Evolutionary conservation across 2,329 filamentous ascomycete genomes (phyloP), one percentile per base, ranked within the genome.

Genomic region (Venturia oleaginea): DNA sequence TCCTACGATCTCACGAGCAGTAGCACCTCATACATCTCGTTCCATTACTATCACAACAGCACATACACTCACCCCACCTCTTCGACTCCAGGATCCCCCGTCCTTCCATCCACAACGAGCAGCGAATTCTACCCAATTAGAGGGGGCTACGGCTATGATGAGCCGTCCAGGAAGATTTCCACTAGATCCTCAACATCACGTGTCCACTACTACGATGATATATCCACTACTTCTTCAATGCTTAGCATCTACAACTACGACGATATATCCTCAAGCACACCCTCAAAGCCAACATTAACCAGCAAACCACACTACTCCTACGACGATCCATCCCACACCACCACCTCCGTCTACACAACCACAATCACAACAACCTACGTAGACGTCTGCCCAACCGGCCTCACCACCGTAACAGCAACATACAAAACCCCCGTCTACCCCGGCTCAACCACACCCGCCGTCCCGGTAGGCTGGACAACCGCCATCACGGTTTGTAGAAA

Each of bases 301-400:
- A 54, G 40, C 24, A 38, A 48, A 43, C 40, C 61, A n/a, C 24
- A 48, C 13, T 27, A 24, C 59, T 32, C 59, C 27, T 42, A 46
- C 34, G 42, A 61, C 15, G 37, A 42, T 13, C 42, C 61, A 46
- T 62, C 61, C 40, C 27, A 13, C 42, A 62, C 40, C 32, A 37
- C 38, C 2, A 51, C 38, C 32, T n/a, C 60, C 27, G 42, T 62
- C 22, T 62, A 62, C 40, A 62, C 61, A 27, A 62, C 61, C 40
- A 34, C 32, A n/a, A 42, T 40, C 55, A 46, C 59, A 38, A 71
- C 71, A 4, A 69, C 70, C 13, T 73, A 74, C 63, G 65, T 73
- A 32, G 72, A 75, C 55, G 65, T 74, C 59, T 74, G 73, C 71
- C 65, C 70, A 19, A 73, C 72, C 11, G 72, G 73, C n/a, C 71